Conservation (phyloP, 1,284 basidiomycete species). For the Pterulicium gracile region DNA sequence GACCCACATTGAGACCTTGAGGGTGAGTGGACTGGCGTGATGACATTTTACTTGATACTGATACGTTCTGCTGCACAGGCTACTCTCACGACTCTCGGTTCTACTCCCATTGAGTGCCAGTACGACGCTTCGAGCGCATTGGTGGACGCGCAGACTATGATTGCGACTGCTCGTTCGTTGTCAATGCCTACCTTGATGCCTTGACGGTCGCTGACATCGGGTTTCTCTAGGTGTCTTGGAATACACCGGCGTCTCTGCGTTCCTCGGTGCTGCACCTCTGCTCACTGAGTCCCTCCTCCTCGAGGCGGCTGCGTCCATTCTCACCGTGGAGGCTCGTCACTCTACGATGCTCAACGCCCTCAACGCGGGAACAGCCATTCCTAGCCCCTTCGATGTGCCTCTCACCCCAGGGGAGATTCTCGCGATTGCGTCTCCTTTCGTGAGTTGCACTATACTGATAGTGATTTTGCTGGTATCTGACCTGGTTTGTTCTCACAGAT, state of each 20-base stretch:
- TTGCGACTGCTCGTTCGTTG: slow-evolving; percentile 43
- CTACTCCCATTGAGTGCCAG: slow-evolving; percentile 44
- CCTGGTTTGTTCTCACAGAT: background rate
- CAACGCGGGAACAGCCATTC: slow-evolving; percentile 46
- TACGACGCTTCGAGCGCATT: slow-evolving; percentile 63
- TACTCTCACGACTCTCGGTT: slow-evolving; percentile 44
- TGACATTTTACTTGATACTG: too few species aligned
- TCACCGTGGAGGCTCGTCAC: slow-evolving; percentile 77
- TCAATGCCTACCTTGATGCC: too few species aligned
- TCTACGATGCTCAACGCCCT: slow-evolving; percentile 69
- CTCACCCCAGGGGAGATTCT: slow-evolving; percentile 62
- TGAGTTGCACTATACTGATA: slow-evolving; percentile 34
- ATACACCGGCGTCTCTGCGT: slow-evolving; percentile 68
- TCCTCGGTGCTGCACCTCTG: slow-evolving; percentile 66
- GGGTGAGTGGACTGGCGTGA: too few species aligned
- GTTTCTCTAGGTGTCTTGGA: slow-evolving; percentile 49
- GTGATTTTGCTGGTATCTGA: background rate
- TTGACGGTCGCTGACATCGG: background rate
- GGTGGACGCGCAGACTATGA: slow-evolving; percentile 62
- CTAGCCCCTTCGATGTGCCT: slow-evolving; percentile 62
- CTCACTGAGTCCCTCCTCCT: slow-evolving; percentile 55
- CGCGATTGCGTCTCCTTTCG: slow-evolving; percentile 59
- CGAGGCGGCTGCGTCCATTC: slow-evolving; percentile 63
- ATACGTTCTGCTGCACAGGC: too few species aligned
- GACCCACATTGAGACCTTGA: slow-evolving; percentile 43